A percentile compares a stretch with the other conserved stretches of the same genome.
Evolutionary conservation across 2,329 filamentous ascomycete genomes (phyloP).

Genomic region (Lecanicillium sp.): DNA sequence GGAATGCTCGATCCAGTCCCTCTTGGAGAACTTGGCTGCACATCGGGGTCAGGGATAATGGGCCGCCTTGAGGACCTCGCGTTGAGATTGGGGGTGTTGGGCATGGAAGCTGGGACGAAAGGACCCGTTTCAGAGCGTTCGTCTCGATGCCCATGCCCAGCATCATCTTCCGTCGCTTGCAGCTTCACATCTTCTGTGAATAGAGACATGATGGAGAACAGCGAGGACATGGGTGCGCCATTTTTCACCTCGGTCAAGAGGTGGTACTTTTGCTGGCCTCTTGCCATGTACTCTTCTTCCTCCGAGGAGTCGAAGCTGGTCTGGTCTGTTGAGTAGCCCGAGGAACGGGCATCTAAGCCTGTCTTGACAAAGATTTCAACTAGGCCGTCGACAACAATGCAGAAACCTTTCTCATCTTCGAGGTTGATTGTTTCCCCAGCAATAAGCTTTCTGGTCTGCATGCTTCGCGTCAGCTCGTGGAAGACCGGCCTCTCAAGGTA

Average conservation of each 20-base stretch:
- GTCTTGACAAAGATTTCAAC: conserved; percentile 99
- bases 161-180: conserved; percentile 59
- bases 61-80: conserved; percentile 18
- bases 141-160: conserved; percentile 4
- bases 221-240: conserved; percentile 93
- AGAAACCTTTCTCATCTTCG: conserved; percentile 97
- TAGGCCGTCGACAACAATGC: conserved; percentile 89
- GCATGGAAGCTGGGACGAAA: conserved; percentile 30
- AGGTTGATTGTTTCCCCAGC: conserved; percentile 91
- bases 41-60: background rate
- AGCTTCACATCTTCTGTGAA: conserved; percentile 94
- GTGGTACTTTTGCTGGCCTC: conserved; percentile 80
- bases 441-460: conserved; percentile 96
- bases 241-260: conserved; percentile 96
- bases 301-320: conserved; percentile 40
- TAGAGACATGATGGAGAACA: conserved; percentile 94
- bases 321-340: conserved; percentile 17
- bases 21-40: background rate
- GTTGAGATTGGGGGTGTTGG: conserved; percentile 35
- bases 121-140: conserved; percentile 26
- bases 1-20: conserved; percentile 52
- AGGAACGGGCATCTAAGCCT: conserved; percentile 45
- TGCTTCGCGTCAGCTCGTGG: conserved; percentile 92
- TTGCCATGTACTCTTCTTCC: conserved; percentile 62
- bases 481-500: conserved; percentile 96